Base-by-base conservation (phyloP, 2,329 filamentous ascomycete genomes). In the Mycosphaerella arachidis region DNA sequence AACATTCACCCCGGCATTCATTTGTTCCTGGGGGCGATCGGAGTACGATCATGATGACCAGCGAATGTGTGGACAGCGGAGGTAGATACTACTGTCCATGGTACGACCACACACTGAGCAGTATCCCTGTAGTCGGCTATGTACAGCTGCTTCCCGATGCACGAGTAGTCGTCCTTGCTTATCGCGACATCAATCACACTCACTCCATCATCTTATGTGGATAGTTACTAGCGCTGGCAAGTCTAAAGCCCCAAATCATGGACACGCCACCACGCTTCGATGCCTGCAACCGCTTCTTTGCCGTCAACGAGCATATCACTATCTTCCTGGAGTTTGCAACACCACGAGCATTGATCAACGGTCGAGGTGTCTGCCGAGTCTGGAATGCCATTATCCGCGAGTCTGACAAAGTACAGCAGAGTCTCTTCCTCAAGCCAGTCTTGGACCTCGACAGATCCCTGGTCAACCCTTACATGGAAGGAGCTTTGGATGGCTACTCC, bases 211-310 rank as follows among this genome's bases (percentile, higher is more conserved):
- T 24, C 24, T 24, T 24, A 24, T 24, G 24, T 24, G 24, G 1
- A 20, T 12, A 6, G 20, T 3, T 29, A 18, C 46, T 50, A 12
- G 8, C 29, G 46, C 46, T 29, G 24, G 24, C 9, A 29, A 50
- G 3, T 12, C 29, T 9, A 7, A 8, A 27, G 10, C 46, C 20
- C 10, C 12, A 16, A 12, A 6, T 20, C 20, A 50, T 30, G 46
- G 29, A 18, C 10, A 27, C 20, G 18, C 20, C 46, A 29, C 20
- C 24, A 50, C n/a, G 1, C 50, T 35, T 52, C 29, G 50, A 52
- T 52, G 50, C 50, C n/a, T 52, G 50, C 33, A 46, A 63, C 31
- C 62, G 52, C 45, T 64, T 64, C 57, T 62, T 64, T 52, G 29
- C 53, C 4, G 60, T 64, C 13, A 33, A 48, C 9, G 62, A 64